phyloP scores from a whole-genome alignment of 768 basidiomycete genomes.

The Rhizopogon vulgaris region DNA sequence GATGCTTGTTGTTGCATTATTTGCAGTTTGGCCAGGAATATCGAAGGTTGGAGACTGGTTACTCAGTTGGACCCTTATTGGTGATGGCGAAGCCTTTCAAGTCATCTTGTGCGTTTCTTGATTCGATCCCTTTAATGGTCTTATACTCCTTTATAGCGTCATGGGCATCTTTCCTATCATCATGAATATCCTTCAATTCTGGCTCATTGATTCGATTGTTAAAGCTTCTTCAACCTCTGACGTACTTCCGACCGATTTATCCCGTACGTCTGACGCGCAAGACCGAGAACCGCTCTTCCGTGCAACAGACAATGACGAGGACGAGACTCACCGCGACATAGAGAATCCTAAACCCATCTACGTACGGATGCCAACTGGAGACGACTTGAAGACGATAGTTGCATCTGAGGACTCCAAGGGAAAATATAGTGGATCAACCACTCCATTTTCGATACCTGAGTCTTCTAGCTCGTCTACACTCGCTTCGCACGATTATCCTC shows the following conservation, averaged over 20 bases:
- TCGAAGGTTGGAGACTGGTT: conserved; percentile 82
- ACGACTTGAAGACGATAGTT: conserved; percentile 15
- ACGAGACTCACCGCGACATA: conserved; percentile 35
- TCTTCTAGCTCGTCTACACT: conserved; percentile 3
- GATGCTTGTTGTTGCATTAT: conserved; percentile 72
- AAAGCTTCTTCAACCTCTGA: conserved; percentile 52
- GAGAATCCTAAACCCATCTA: conserved; percentile 35
- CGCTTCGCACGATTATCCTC: conserved; percentile 45
- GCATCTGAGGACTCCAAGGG: conserved; percentile 9
- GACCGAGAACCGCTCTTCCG: conserved; percentile 63
- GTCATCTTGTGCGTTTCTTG: conserved; percentile 67
- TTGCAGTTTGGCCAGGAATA: conserved; percentile 65
- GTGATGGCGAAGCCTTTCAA: conserved; percentile 56
- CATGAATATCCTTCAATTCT: conserved; percentile 91
- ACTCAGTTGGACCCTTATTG: conserved; percentile 68
- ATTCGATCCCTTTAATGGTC: background rate
- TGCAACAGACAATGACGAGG: conserved; percentile 51
- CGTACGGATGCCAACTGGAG: conserved; percentile 30
- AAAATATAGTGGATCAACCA: conserved; percentile 9
- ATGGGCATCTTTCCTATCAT: conserved; percentile 90
- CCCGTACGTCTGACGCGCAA: conserved; percentile 30
- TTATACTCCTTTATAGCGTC: conserved; percentile 39
- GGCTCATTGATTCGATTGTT: conserved; percentile 91
- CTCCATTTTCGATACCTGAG: conserved; percentile 9
- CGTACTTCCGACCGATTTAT: conserved; percentile 33